Evolutionary conservation across 2,329 filamentous ascomycete species (phyloP).

Genomic region (Tolypocladium inflatum): DNA sequence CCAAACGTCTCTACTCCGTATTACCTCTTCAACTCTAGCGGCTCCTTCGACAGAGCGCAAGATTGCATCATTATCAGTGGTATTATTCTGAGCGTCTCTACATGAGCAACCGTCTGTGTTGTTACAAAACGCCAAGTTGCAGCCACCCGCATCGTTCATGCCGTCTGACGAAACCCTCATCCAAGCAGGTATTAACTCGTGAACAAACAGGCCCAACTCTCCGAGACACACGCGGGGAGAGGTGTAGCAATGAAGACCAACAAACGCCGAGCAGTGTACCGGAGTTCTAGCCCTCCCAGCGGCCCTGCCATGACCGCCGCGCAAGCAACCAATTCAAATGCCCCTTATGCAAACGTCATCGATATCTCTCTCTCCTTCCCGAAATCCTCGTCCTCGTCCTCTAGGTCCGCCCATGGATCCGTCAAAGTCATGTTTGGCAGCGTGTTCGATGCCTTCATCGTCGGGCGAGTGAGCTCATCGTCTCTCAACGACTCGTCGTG

Average conservation of each 20-base stretch:
- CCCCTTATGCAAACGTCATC: conserved; percentile 65
- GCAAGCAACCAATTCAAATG: not conserved
- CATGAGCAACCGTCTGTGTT: not conserved
- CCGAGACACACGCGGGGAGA: not conserved
- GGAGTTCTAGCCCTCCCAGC: not conserved
- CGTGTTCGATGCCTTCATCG: conserved; percentile 32
- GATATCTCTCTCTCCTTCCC: conserved; percentile 65
- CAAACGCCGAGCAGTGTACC: not conserved
- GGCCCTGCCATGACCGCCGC: not conserved
- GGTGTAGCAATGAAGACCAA: not conserved
- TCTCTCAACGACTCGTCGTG: conserved; percentile 27
- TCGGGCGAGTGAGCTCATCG: conserved; percentile 14
- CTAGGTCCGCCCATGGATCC: conserved; percentile 63
- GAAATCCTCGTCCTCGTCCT: conserved; percentile 60
- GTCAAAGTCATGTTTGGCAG: conserved; percentile 39
- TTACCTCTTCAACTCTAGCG: too few relatives aligned
- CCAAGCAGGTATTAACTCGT: not conserved
- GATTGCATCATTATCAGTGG: not conserved
- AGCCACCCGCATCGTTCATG: not conserved
- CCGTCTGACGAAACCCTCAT: not conserved
- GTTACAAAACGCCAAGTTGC: not conserved
- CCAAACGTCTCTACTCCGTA: not conserved
- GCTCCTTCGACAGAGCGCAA: not conserved
- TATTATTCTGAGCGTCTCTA: not conserved
- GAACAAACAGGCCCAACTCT: too few relatives aligned